Evolutionary conservation across 2,329 filamentous ascomycete genomes (phyloP), one percentile per base, ranked within the genome.

Genomic region (Lasiodiplodia citricola): DNA sequence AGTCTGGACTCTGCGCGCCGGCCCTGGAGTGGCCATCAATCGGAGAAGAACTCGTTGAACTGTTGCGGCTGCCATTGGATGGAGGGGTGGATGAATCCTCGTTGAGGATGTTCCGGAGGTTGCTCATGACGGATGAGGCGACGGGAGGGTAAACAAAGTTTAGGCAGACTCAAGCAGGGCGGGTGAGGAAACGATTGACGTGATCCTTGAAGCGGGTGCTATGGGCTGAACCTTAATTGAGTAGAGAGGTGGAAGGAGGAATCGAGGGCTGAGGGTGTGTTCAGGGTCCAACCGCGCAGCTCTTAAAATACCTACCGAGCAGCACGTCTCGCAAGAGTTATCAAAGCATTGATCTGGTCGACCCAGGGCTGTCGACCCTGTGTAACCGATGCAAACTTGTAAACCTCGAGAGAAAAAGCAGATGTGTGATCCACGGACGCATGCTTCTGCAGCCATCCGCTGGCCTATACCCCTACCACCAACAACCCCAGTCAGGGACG

Each of bases 351-450:
- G 41, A 67, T 58, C 31, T 67, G 35, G 38, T 67, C 52, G n/a
- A 41, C 47, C 58, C 44, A 64, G 60, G 60, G 60, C 60, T 64
- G 60, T 64, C 60, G 47, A 64, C 16, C 21, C 58, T 68, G 67
- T 68, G 67, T 68, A 64, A 68, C 67, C 37, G 47, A 66, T 66
- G 51, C 63, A 56, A 66, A 66, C 60, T 64, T 64, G 60, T 52
- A 64, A 64, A 64, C 51, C 47, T 64, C 47, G 31, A 54, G 56
- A 37, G 56, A 60, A 67, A 67, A 67, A 58, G 56, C 55, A 67
- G 65, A 60, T 60, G 54, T 55, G 56, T 60, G 54, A 51, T 58
- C 54, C 65, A 57, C 50, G 25, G 60, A 52, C 47, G 60, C 60
- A 52, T 64, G 60, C 65, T 51, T 58, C 54, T 60, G 65, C 65